Conservation (phyloP, 495 filamentous ascomycete genomes). For the Hypoxylon fuscum region DNA sequence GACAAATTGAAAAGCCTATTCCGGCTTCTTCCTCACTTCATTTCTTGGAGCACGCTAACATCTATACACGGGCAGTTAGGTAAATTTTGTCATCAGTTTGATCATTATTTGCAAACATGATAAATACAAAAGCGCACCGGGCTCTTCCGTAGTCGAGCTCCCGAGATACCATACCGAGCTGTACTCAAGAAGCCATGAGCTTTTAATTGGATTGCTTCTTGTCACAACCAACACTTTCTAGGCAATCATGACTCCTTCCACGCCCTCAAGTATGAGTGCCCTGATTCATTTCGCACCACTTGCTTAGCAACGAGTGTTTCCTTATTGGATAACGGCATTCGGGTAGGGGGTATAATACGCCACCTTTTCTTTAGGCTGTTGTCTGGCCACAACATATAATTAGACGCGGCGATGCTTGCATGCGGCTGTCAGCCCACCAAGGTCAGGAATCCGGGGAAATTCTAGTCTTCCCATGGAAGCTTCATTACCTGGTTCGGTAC, state of each 20-base stretch:
- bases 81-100: not conserved
- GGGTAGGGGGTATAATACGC: constrained; percentile 8
- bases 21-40: constrained; percentile 20
- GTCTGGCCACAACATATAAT: constrained; percentile 11
- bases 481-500: not conserved
- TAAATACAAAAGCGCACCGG: not conserved
- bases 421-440: constrained; percentile 27
- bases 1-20: not conserved
- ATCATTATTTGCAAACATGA: not conserved
- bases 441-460: constrained; percentile 31
- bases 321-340: constrained; percentile 24
- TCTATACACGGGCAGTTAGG: too few relatives aligned
- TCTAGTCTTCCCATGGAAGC: constrained; percentile 2
- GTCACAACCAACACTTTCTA: too few relatives aligned
- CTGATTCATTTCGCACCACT: too few relatives aligned
- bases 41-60: constrained; percentile 7
- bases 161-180: not conserved
- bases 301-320: constrained; percentile 16
- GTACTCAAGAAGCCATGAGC: too few relatives aligned
- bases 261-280: too few relatives aligned
- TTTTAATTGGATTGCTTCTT: too few relatives aligned
- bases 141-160: not conserved
- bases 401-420: constrained; percentile 7
- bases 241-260: too few relatives aligned
- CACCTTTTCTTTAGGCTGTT: constrained; percentile 8